Conservation (phyloP, 805 yeast genomes). For the Wickerhamiella siamensis region DNA sequence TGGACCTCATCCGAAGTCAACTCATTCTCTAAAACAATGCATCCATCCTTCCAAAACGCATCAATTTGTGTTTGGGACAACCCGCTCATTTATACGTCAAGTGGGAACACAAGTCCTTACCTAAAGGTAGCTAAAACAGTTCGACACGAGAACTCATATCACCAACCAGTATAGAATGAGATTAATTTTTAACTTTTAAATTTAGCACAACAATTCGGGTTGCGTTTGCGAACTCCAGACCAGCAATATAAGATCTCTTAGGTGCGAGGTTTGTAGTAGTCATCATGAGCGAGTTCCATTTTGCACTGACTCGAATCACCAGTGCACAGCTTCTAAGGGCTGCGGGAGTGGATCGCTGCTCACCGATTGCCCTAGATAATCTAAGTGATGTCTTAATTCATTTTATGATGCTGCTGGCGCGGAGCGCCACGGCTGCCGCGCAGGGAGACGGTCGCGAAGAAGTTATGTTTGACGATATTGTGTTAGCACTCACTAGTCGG, state of each 20-base stretch:
- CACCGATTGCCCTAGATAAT: conserved; percentile 55
- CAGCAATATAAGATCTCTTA: no score
- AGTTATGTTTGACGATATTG: conserved; percentile 48
- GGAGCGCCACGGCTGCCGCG: conserved; percentile 38
- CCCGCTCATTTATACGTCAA: conserved; percentile 13
- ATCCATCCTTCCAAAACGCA: conserved; percentile 39
- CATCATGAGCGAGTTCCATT: conserved; percentile 30
- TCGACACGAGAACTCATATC: no score
- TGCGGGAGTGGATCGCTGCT: conserved; percentile 69
- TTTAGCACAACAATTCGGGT: no score
- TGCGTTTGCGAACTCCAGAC: no score
- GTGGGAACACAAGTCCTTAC: no score
- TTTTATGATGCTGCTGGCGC: conserved; percentile 41
- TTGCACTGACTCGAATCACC: conserved; percentile 34
- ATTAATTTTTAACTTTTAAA: no score
- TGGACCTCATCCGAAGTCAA: conserved; percentile 31
- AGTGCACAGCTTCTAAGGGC: conserved; percentile 51
- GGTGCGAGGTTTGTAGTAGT: neutral
- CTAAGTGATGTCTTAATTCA: conserved; percentile 64
- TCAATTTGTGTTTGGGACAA: conserved; percentile 38
- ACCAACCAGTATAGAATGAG: no score
- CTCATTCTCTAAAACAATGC: conserved; percentile 45
- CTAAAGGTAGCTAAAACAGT: no score
- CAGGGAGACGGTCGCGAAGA: conserved; percentile 33
- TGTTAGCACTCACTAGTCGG: conserved; percentile 51